A percentile compares a stretch with the other conserved stretches of the same genome.
Conservation (phyloP, 2,329 filamentous ascomycete species). For the Dactylellina cionopaga region DNA sequence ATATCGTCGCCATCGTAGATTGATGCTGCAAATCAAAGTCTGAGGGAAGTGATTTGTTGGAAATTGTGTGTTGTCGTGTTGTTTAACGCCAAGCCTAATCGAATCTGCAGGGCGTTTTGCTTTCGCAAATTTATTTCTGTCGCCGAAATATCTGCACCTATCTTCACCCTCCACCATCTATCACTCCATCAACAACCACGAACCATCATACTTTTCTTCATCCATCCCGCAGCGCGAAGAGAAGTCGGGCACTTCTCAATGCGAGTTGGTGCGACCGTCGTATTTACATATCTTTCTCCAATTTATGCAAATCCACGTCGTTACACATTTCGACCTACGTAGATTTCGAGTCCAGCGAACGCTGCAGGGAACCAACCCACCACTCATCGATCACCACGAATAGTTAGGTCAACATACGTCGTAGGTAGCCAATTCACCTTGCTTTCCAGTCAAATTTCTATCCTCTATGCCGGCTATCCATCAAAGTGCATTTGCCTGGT, state of each 20-base stretch:
- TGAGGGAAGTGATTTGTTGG: neutral
- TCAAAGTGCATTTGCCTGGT: too few relatives aligned
- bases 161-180: neutral
- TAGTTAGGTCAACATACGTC: neutral
- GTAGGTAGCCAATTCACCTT: constrained; percentile 4
- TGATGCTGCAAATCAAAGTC: neutral
- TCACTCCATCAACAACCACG: neutral
- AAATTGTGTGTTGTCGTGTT: constrained; percentile 34
- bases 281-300: neutral
- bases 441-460: too few relatives aligned
- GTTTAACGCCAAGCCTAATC: constrained; percentile 20
- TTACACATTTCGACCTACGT: neutral
- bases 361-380: constrained; percentile 15
- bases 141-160: constrained; percentile 19
- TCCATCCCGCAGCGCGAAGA: neutral
- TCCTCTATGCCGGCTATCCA: too few relatives aligned
- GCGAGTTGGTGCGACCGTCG: neutral
- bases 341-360: neutral
- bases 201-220: neutral
- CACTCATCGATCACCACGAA: constrained; percentile 41
- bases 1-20: too few relatives aligned
- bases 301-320: constrained; percentile 5
- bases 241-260: neutral
- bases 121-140: constrained; percentile 44
- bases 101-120: constrained; percentile 7